Percentiles rank a stretch among this genome's conserved stretches.
These are phyloP conservation scores for Ensete glaucum DNA, from an alignment of 176 grass and related monocot genomes.

Conservation along the genomic window DNA sequence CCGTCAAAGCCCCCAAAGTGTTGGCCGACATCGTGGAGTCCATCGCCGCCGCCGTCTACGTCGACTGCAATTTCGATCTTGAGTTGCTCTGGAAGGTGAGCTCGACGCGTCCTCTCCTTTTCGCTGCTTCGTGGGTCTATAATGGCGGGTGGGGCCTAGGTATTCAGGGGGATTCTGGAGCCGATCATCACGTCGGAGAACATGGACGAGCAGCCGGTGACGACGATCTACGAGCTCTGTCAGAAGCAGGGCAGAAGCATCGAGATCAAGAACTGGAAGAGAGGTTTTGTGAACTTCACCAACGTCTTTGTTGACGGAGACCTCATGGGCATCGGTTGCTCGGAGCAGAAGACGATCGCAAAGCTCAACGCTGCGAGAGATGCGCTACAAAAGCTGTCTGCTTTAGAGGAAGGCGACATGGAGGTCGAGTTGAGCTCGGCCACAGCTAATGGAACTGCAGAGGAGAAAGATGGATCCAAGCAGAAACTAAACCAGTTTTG, in stretches of 20 bases:
- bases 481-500: conserved; percentile 64
- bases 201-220: conserved; percentile 67
- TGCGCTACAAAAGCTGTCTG: conserved; percentile 47
- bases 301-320: conserved; percentile 46
- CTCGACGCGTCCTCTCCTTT: neutral
- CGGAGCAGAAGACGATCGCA: conserved; percentile 61
- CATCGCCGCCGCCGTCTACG: conserved; percentile 57
- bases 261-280: conserved; percentile 50
- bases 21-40: conserved; percentile 76
- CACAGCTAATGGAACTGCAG: conserved; percentile 22
- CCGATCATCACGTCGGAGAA: conserved; percentile 68
- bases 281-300: conserved; percentile 31
- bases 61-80: conserved; percentile 73
- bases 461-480: conserved; percentile 49
- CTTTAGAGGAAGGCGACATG: neutral
- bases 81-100: conserved; percentile 59
- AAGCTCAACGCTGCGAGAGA: conserved; percentile 72
- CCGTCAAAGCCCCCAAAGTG: conserved; percentile 64
- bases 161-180: conserved; percentile 51
- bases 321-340: conserved; percentile 54
- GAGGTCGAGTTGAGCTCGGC: conserved; percentile 10
- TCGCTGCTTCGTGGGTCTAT: neutral
- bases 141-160: conserved; percentile 16
- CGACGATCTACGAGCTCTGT: conserved; percentile 48
- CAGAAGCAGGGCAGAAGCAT: conserved; percentile 57